Evolutionary conservation across 2,329 filamentous ascomycete species (phyloP), one percentile per base, ranked within the genome.

Genomic region (Exophiala calicioides): DNA sequence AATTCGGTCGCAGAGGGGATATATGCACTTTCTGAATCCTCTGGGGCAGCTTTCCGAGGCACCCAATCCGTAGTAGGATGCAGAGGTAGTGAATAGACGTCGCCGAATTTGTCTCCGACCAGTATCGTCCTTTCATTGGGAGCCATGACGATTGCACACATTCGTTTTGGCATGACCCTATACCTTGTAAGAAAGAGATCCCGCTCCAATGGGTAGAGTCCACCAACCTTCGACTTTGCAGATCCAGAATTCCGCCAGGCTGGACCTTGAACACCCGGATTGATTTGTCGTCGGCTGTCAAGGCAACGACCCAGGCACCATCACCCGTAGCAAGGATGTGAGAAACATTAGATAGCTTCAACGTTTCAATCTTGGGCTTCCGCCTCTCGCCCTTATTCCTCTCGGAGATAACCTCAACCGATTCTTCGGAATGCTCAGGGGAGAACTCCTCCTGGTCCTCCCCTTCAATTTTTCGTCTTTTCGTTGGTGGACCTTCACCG

Each of bases 61-160:
- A 20, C 71, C 68, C 62, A 51, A 58, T 60, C 52, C 18, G 63
- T 60, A 20, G 60, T 62, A 5, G 65, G 67, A 33, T 89, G 65
- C 3, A 97, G 74, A 10, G 93, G 91, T 5, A 98, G 70, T 8
- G 87, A 80, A 69, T 95, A 97, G 51, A 96, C 91, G 65, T 98
- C 93, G 56, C 93, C 93, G 62, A 97, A 97, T 68, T 98, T 98
- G 73, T 98, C 93, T 41, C 83, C 91, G 52, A 81, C 83, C 47
- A 97, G 69, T 53, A 98, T 88, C 6, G 82, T 86, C 32, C 77
- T 75, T 52, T 81, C 77, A 62, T 90, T 84, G 29, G 80, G 72
- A 5, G 85, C 82, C 41, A 96, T 69, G 40, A 78, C 72, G 47
- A 97, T 73, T 26, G 86, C 82, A 63, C 85, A 91, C 9, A 90